Base-by-base conservation (phyloP, 148 eudicot genomes). In the Arctostaphylos glauca region DNA sequence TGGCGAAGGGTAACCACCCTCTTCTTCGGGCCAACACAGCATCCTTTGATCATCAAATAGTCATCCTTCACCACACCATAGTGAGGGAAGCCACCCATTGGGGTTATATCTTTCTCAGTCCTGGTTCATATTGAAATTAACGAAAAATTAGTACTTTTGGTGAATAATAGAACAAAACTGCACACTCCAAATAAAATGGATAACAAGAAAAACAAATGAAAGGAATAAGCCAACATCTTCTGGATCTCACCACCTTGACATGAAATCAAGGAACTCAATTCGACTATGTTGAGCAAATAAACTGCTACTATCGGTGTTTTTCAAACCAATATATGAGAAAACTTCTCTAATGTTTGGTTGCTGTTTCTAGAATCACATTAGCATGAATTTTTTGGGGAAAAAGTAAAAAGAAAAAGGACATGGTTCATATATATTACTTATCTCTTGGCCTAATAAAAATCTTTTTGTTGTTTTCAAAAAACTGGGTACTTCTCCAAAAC, bases 61-160 rank as follows among this genome's bases (percentile, higher is more conserved):
- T 95, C 97, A 47, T 93, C 98, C 86, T 95, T 95, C 54, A 95
- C 97, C 56, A 91, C 86, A 88, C 96, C 98, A 31, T 95, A 95
- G 85, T 93, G 98, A 38, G 96, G 92, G 90, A 95, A 95, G n/a
- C 98, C 98, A 84, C 98, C 98, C 89, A 95, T 90, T 2, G 98
- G 98, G 23, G 97, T 95, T 13, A 92, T 90, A 62, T 93, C 93
- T 81, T 95, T 95, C 91, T 93, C 97, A 2, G 96, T 95, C 89
- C 98, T 95, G 90, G 41, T 78, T 64, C 49, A 84, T 3, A 53
- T 25, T 38, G 3, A 41, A 4, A 75, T 38, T 13, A 54, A 13
- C 31, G 47, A 44, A 38, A 38, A 78, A 58, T 19, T 1, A 52
- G 46, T 67, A 78, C 18, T 38, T 8, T 6, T 1, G 19, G 10